phyloP scores from a whole-genome alignment of 768 basidiomycete species.

The Rhodotorula taiwanensis region DNA sequence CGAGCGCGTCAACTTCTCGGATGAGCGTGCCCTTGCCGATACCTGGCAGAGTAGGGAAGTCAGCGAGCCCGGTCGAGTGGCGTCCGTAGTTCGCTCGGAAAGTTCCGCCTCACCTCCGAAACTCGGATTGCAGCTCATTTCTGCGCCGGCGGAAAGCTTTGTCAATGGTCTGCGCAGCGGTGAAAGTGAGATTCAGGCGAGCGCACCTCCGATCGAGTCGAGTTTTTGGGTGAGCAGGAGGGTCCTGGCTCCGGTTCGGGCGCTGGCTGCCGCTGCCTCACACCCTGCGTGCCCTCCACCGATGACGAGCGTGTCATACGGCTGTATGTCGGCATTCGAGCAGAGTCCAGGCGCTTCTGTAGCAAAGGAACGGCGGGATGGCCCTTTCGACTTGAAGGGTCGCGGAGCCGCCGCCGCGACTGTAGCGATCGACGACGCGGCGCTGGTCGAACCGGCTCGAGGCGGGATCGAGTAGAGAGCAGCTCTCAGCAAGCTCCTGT shows the following conservation, averaged over 20 bases:
- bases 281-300: conserved; percentile 91
- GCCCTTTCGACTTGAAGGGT: background rate
- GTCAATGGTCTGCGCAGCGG: no score
- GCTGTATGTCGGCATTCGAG: background rate
- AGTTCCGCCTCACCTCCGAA: conserved; percentile 52
- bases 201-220: conserved; percentile 61
- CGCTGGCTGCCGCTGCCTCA: conserved; percentile 80
- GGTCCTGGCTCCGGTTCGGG: conserved; percentile 72
- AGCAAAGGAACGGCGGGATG: conserved; percentile 2
- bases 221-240: conserved; percentile 72
- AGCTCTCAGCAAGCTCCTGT: background rate
- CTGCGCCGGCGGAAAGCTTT: background rate
- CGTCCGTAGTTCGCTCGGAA: no score
- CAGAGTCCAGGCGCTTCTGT: background rate
- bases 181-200: no score
- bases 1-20: conserved; percentile 83
- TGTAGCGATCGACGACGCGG: background rate
- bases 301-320: conserved; percentile 54
- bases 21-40: conserved; percentile 85
- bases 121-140: conserved; percentile 83
- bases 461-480: conserved; percentile 28
- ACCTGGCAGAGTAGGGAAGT: background rate
- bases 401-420: background rate
- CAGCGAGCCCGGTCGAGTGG: no score
- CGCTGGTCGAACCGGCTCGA: conserved; percentile 11